Evolutionary conservation across 1,284 basidiomycete species (phyloP), one percentile per base, ranked within the genome.

Genomic region (Tilletia setariae): DNA sequence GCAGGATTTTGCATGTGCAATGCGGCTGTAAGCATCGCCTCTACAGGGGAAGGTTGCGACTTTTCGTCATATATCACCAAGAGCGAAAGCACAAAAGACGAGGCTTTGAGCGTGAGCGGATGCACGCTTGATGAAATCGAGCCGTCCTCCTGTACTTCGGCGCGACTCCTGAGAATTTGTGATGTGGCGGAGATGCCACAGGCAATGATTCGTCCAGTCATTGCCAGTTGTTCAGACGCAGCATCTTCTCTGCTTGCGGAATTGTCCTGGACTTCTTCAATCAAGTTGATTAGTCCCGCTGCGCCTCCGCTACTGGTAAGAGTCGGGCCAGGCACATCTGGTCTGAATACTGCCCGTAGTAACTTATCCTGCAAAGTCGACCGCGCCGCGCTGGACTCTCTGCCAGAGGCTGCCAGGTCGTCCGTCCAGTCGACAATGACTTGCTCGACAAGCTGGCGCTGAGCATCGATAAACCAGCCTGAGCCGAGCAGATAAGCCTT

Each of bases 391-490:
- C 51, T 35, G 16, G 4, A 28, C 15, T 13, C 30, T 21, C 16
- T n/a, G 16, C 16, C 35, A 28, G 28, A 35, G 13, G 35, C 32
- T 0, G 56, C 25, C 16, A 61, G 56, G 25, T 32, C 56, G n/a
- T 61, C 56, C 2, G 28, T n/a, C 56, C 56, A 61, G 28, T 61
- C 56, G 16, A 61, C 56, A 11, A 35, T 30, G 56, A 61, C 15
- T 7, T 30, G 28, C 28, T 61, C 56, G 25, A 61, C 11, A 15
- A 61, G 19, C 15, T 32, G 32, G 15, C 56, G 56, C 56, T 61
- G 56, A 32, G 32, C 32, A 35, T 61, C 30, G 13, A 61, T 8
- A 28, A 61, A 30, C 56, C 56, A 61, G 28, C 56, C 56, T 16
- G 56, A 61, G 56, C 56, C 35, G 1, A 61, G 56, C 30, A 61